Percentiles rank a stretch among this genome's conserved stretches.
Conservation (phyloP, 1,284 basidiomycete genomes). For the Fomitiporia mediterranea region DNA sequence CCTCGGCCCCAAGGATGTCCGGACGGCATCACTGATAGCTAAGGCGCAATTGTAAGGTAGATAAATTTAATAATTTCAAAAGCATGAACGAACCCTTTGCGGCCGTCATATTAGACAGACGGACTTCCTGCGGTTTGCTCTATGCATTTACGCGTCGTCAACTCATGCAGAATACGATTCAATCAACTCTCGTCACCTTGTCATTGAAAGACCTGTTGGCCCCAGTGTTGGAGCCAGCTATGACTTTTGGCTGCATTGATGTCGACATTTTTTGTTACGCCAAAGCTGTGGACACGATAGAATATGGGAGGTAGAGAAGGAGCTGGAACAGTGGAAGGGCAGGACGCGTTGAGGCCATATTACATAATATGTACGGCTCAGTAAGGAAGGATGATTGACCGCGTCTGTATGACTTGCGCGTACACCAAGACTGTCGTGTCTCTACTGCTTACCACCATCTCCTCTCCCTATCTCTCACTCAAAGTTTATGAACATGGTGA, state of each 20-base stretch:
- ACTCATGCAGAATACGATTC: background rate
- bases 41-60: conserved; percentile 11
- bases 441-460: conserved; percentile 8
- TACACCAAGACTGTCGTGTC: conserved; percentile 11
- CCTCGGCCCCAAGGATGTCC: conserved; percentile 94
- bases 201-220: conserved; percentile 79
- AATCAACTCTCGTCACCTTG: conserved; percentile 46
- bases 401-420: conserved; percentile 11
- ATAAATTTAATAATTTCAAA: conserved; percentile 19
- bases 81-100: conserved; percentile 74
- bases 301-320: background rate
- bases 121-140: conserved; percentile 92
- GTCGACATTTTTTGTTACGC: conserved; percentile 29
- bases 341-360: conserved; percentile 7
- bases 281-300: no score
- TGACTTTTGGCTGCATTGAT: conserved; percentile 33
- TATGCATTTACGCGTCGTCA: conserved; percentile 38
- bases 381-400: conserved; percentile 7
- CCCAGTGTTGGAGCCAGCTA: conserved; percentile 34
- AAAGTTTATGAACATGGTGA: conserved; percentile 6
- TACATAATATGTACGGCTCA: background rate
- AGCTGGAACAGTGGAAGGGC: background rate
- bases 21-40: conserved; percentile 98
- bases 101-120: conserved; percentile 93
- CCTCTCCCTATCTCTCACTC: background rate